These are phyloP conservation scores for Bonia amplexicaulis DNA, from an alignment of 176 grass and related monocot genomes.

Conservation along the genomic window DNA sequence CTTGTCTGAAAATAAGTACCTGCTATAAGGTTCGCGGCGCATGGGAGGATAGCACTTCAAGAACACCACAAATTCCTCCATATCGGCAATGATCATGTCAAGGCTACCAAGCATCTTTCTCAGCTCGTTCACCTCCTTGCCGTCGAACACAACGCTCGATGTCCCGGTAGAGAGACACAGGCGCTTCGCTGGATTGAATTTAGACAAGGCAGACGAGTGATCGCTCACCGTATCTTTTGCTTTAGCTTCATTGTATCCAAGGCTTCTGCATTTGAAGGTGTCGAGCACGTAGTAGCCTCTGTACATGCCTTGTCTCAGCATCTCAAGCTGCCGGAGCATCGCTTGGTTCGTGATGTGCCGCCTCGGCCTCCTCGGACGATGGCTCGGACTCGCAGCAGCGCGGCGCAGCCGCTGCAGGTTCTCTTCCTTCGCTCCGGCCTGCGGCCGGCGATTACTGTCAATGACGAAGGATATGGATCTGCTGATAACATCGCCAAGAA, in stretches of 20 bases:
- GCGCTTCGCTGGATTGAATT: not conserved
- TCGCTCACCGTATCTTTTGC: not conserved
- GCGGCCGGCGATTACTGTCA: not conserved
- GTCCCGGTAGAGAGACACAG: not conserved
- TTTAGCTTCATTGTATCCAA: too few species aligned
- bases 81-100: not conserved
- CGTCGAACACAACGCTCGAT: too few species aligned
- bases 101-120: not conserved
- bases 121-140: not conserved
- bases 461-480: slow-evolving; percentile 29
- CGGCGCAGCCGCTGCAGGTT: not conserved
- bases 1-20: slow-evolving; percentile 2
- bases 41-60: slow-evolving; percentile 13
- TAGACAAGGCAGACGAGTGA: not conserved
- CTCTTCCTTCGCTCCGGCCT: not conserved
- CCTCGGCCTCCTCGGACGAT: not conserved
- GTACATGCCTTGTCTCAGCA: not conserved
- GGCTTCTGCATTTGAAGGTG: not conserved
- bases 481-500: slow-evolving; percentile 16
- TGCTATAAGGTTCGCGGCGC: not conserved
- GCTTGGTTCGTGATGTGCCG: slow-evolving; percentile 11
- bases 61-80: not conserved
- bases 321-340: slow-evolving; percentile 16
- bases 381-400: not conserved
- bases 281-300: slow-evolving; percentile 27